Base-by-base conservation (phyloP, 495 filamentous ascomycete genomes). In the Aspergillus panamensis region DNA sequence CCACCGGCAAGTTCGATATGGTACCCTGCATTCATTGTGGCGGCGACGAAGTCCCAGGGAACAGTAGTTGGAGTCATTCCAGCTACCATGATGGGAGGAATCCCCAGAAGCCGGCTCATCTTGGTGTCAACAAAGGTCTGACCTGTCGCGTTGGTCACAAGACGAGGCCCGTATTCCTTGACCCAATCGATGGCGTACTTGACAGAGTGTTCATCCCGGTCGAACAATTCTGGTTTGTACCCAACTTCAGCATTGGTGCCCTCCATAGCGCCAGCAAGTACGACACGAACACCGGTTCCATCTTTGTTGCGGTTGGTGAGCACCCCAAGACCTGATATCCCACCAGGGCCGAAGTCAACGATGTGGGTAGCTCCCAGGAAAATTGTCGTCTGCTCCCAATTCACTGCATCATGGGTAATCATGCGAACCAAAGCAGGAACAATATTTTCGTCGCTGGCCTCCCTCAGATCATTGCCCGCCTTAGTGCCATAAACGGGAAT, bases 181-280 rank as follows among this genome's bases (percentile, higher is more conserved):
- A 97, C 92, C 94, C 94, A 99, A 70, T 99, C 90, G n/a, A 91
- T 85, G 29, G 95, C 94, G 70, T 87, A 97, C 70, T 91, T 95
- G 61, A 99, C 90, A 2, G 94, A 91, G 61, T 96, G 85, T 60
- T 92, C 87, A 65, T 97, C 95, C 45, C 95, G 87, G 67, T 99
- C 93, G 58, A 98, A 98, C 13, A 98, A 78, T 73, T 97, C 94
- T 0, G 94, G 87, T 76, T 97, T 97, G 77, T 96, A 98, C 49
- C 94, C 94, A 44, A 97, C 87, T 68, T 96, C 94, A 33, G 81
- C 74, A 45, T 94, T 90, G 17, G 90, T 91, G 32, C 94, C 92
- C 63, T 92, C 90, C 61, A 98, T 88, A 19, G 91, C 83, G 40
- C 94, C 94, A 29, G 91, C 93, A 55, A 97, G 82, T 57, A 98